Evolutionary conservation across 805 yeast species (phyloP), one percentile per base, ranked within the genome.

Genomic region (Candida arabinofermentans): DNA sequence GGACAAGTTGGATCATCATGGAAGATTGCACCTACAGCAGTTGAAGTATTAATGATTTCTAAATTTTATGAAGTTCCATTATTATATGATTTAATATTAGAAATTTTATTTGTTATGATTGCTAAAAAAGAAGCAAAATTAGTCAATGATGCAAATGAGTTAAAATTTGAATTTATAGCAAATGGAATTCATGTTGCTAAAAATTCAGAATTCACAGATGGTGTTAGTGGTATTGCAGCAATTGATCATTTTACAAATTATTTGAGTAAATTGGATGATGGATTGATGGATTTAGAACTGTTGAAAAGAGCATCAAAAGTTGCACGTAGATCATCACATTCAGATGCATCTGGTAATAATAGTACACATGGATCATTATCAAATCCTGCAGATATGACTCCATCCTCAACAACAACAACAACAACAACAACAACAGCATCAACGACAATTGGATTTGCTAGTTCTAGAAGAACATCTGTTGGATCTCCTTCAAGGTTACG

Each of bases 1-100:
- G 95, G 93, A 1, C 89, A 84, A 59, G 76, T 86, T 18, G 87
- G 87, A 21, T 77, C 81, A 40, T 81, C 75, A 51, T 84, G 91
- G 91, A 62, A 71, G n/a, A 61, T 85, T 30, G 67, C 75, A 2
- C 91, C 93, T 0, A 79, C 85, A 0, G 75, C 84, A 0, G 67
- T 83, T 30, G 88, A 83, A 49, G 70, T 80, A 36, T 65, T 84
- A 49, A 58, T 79, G 26, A 69, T 81, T 53, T 72, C 90, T 2
- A 81, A 81, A 50, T 70, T 77, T 45, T 83, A 79, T 54, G 82
- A 81, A 46, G 70, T 85, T 19, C 90, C 91, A 2, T 62, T 85
- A 38, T 64, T 86, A 22, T 82, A 81, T 57, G 88, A 83, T 52
- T 67, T 84, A 53, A 75, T 84, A 37, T 65, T 78, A 37, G 93